phyloP scores from a whole-genome alignment of 371 early-diverging fungal genomes.

The Mortierella sp. region DNA sequence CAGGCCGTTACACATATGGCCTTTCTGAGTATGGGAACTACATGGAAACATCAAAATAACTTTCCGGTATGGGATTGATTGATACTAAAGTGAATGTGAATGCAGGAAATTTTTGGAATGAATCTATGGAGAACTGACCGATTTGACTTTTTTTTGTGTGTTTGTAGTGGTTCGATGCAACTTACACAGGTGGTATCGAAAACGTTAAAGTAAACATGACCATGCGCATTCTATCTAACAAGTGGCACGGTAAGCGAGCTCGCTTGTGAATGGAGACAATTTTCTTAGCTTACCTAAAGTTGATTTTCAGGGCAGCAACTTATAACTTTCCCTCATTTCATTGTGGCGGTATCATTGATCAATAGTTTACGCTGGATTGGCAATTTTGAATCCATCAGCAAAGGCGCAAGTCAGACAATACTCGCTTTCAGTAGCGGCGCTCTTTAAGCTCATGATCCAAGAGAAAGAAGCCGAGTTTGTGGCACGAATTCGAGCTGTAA shows the following conservation, averaged over 20 bases:
- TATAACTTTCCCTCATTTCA: neutral
- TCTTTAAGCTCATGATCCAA: constrained; percentile 95
- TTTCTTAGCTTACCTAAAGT: neutral
- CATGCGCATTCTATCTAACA: constrained; percentile 92
- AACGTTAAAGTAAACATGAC: constrained; percentile 95
- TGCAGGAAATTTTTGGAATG: no score
- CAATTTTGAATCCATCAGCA: constrained; percentile 94
- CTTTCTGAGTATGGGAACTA: constrained; percentile 94
- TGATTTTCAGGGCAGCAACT: neutral
- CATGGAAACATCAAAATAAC: constrained; percentile 86
- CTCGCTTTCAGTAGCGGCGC: constrained; percentile 85
- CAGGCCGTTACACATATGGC: constrained; percentile 97
- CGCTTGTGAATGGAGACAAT: neutral
- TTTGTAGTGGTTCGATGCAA: constrained; percentile 84
- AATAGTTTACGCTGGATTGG: constrained; percentile 73
- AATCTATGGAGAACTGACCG: neutral
- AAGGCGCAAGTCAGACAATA: constrained; percentile 89
- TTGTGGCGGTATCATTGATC: neutral
- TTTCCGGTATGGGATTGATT: constrained; percentile 76
- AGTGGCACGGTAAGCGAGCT: constrained; percentile 85
- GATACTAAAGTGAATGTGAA: no score
- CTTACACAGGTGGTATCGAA: constrained; percentile 93
- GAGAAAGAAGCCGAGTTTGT: constrained; percentile 87
- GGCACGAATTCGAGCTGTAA: constrained; percentile 66
- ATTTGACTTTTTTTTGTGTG: constrained; percentile 20